Evolutionary conservation across 495 filamentous ascomycete genomes (phyloP).

Genomic region (Elaphomyces granulatus): DNA sequence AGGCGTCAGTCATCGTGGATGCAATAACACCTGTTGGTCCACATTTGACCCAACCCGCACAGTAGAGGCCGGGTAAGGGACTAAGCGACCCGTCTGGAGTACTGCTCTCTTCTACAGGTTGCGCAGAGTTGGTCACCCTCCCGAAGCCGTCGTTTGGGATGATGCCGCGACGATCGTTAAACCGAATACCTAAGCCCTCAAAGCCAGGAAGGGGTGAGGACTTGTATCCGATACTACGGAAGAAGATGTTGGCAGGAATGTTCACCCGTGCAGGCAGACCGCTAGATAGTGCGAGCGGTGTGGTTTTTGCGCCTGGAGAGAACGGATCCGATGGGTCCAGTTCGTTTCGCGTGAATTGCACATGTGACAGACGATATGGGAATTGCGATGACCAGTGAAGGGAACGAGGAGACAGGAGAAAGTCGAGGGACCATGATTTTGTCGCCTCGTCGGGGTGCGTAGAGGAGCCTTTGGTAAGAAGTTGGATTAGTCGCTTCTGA

Average conservation of each 20-base stretch:
- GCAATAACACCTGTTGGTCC: constrained; percentile 95
- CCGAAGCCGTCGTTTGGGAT: constrained; percentile 78
- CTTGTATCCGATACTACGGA: constrained; percentile 87
- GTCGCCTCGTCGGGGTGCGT: constrained; percentile 27
- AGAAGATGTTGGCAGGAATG: constrained; percentile 50
- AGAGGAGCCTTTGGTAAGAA: constrained; percentile 58
- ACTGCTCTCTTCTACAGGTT: constrained; percentile 10
- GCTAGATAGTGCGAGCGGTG: constrained; percentile 21
- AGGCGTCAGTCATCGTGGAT: constrained; percentile 90
- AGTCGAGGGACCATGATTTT: constrained; percentile 73
- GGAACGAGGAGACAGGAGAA: constrained; percentile 57
- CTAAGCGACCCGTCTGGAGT: constrained; percentile 26
- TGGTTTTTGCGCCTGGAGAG: constrained; percentile 27
- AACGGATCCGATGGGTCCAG: constrained; percentile 34
- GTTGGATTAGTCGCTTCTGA: constrained; percentile 59
- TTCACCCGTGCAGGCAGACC: constrained; percentile 36
- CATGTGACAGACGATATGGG: constrained; percentile 36
- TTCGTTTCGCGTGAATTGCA: constrained; percentile 52
- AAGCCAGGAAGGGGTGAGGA: constrained; percentile 65
- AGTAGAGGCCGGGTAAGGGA: constrained; percentile 69
- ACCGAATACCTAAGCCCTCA: constrained; percentile 59
- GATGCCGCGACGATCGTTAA: constrained; percentile 55
- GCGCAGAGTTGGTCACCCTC: constrained; percentile 39
- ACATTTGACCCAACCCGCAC: constrained; percentile 91
- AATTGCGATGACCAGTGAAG: constrained; percentile 41